Evolutionary conservation across 140 eudicot genomes (phyloP).

Genomic region (Ambrosia hybrid): DNA sequence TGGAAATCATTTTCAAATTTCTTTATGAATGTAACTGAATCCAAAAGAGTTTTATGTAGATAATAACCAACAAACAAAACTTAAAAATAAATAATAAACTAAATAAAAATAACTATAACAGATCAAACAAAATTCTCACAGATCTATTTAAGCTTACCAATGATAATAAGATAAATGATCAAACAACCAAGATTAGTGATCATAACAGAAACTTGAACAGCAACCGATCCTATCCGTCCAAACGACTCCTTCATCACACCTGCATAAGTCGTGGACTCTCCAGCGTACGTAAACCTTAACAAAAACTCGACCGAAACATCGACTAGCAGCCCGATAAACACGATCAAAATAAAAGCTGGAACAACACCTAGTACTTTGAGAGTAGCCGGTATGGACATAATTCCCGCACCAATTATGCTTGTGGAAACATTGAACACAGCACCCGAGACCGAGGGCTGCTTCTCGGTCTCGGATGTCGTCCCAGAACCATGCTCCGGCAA

Average conservation of each 20-base stretch:
- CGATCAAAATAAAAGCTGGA: constrained; percentile 72
- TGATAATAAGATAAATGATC: constrained; percentile 77
- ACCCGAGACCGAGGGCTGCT: constrained; percentile 55
- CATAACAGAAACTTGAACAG: constrained; percentile 74
- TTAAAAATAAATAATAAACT: too few species aligned
- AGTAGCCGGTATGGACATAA: constrained; percentile 97
- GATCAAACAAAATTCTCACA: neutral
- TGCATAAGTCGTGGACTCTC: constrained; percentile 67
- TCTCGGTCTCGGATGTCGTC: constrained; percentile 15
- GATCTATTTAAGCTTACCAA: constrained; percentile 46
- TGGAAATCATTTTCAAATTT: too few species aligned
- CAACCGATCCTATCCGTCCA: constrained; percentile 68
- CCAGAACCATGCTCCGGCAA: constrained; percentile 38
- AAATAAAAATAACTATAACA: too few species aligned
- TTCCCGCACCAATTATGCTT: constrained; percentile 92
- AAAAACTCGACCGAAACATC: constrained; percentile 74
- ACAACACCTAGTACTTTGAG: constrained; percentile 73
- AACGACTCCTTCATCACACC: constrained; percentile 87
- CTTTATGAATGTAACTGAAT: too few species aligned
- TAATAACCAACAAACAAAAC: too few species aligned
- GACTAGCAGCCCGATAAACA: constrained; percentile 58
- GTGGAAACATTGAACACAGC: constrained; percentile 92
- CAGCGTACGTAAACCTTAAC: constrained; percentile 65
- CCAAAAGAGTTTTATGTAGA: neutral
- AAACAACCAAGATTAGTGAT: constrained; percentile 77